Evolutionary conservation across 1,284 basidiomycete genomes (phyloP), one percentile per base, ranked within the genome.

Genomic region (Trametes polyzona): DNA sequence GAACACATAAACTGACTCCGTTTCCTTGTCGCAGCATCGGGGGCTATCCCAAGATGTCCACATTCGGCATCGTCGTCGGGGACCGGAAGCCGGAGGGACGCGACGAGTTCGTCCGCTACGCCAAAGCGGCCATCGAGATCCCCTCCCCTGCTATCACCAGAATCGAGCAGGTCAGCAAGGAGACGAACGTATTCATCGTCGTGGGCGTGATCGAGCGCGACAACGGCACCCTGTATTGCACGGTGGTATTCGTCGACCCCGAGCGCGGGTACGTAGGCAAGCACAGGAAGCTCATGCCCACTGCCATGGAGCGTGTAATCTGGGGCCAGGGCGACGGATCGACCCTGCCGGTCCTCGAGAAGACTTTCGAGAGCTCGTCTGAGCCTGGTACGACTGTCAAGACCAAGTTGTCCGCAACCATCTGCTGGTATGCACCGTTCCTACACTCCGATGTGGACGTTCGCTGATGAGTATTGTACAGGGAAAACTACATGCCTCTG

Each of bases 401-500:
- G n/a, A 69, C 80, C 16, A 88, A 81, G 62, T 68, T 90, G 7
- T 83, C 84, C 11, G 83, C 83, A 1, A 75, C 86, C 3, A 87
- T 90, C 55, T 89, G 88, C 67, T 90, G 88, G 84, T 83, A 62
- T 69, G 79, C 46, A 10, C 23, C n/a, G 9, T 3, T 7, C 26
- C 14, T 17, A 14, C 24, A 30, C 29, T n/a, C 2, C 12, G 16
- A 27, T 16, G 10, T 10, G 35, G 30, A 21, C 27, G n/a, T 16
- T 3, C 5, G 7, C 36, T 52, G 6, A 52, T 33, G 1, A 5
- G 24, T 32, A 17, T 23, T 4, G 14, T 19, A 3, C 49, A 86
- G 84, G 88, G 87, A 92, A 68, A 91, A 91, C 68, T 87, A 87
- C 63, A 89, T 91, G 87, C 90, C 90, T 3, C 70, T 91, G 21